Evolutionary conservation across 164 flowering plant species (phyloP).

Genomic region (grape (Vitis vinifera)): DNA sequence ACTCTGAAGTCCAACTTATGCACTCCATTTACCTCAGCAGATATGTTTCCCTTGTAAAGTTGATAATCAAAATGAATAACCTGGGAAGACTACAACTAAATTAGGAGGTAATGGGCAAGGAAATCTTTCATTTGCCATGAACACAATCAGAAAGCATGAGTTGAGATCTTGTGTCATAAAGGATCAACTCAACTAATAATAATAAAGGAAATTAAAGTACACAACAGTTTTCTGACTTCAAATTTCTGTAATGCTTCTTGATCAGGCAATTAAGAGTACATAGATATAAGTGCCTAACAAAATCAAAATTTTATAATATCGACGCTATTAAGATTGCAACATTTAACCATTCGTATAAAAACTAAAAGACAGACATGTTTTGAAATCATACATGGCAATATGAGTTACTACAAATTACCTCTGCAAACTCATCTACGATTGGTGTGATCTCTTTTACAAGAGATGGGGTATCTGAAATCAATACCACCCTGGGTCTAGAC

Average conservation of each 20-base stretch:
- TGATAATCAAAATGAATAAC: conserved; percentile 83
- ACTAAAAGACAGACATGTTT: no score
- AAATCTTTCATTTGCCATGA: no score
- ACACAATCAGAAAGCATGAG: background rate
- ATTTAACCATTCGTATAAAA: no score
- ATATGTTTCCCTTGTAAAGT: conserved; percentile 59
- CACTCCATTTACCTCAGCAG: conserved; percentile 24
- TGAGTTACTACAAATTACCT: conserved; percentile 41
- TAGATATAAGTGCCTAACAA: no score
- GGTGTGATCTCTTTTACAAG: conserved; percentile 47
- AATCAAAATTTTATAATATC: no score
- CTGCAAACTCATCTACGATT: conserved; percentile 62
- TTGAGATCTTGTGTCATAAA: background rate
- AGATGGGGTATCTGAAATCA: conserved; percentile 91
- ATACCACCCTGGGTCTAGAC: conserved; percentile 59
- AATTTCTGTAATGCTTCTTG: no score
- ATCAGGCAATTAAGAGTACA: no score
- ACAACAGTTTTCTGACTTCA: background rate
- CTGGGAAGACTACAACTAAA: conserved; percentile 33
- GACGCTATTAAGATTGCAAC: no score
- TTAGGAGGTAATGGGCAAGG: background rate
- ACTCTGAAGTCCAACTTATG: conserved; percentile 51
- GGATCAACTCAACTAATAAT: background rate
- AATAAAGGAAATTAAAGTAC: background rate
- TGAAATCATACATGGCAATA: no score